Evolutionary conservation across 2,329 filamentous ascomycete species (phyloP), one percentile per base, ranked within the genome.

Genomic region (Calonectria henricotiae): DNA sequence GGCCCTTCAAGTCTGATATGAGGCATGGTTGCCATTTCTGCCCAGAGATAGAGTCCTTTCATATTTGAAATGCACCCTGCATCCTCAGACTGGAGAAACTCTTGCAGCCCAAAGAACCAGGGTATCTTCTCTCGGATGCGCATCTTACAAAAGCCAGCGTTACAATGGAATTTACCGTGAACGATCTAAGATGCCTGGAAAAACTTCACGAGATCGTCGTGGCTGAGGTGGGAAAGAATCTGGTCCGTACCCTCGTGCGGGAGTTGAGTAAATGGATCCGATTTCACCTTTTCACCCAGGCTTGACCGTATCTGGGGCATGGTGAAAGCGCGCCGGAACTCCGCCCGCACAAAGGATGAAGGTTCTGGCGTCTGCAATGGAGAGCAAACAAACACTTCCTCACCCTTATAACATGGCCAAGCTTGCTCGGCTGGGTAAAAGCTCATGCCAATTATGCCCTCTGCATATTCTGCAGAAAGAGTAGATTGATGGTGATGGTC

Each of bases 21-120:
- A 6, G 64, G 43, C n/a, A 5, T n/a, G 12, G 64, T 66, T 4
- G 25, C 37, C 54, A 51, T 35, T n/a, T 61, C 11, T 4, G 47
- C 37, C 64, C 64, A 66, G 2, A 66, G 54, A n/a, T 61, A 61
- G 4, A 66, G 17, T 2, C 17, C 43, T n/a, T 66, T 66, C 1
- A 30, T 6, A 20, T 20, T 66, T 12, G 27, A 25, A 8, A 32
- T 20, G 1, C 11, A 0, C 1, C n/a, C 13, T 17, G 37, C 4
- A 12, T 61, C 17, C 5, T 23, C 17, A 2, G n/a, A 32, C 3
- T 46, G 20, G 3, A 66, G 39, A 27, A 66, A 46, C 1, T 44
- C 27, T 5, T 66, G 51, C 6, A 49, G n/a, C n/a, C 61, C 64
- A 27, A 44, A 61, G 43, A 66, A 66, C 64, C 64, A 66, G 20